Evolutionary conservation across 805 yeast genomes (phyloP), one percentile per base, ranked within the genome.

Genomic region (Monosporozyma aquatica): DNA sequence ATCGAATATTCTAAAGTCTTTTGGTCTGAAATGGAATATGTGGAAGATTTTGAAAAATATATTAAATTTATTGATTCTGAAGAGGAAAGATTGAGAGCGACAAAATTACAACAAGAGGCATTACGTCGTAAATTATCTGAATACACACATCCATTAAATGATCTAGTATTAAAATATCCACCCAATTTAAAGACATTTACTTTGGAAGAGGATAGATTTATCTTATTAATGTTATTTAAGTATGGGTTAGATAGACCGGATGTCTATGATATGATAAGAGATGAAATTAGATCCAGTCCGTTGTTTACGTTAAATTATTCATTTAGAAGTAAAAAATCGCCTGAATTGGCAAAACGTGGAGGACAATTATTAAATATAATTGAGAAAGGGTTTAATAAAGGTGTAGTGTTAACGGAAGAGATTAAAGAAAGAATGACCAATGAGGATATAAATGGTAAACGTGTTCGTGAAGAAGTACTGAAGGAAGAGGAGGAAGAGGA

Each of bases 21-120:
- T 61, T 92, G 97, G 98, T 55, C 71, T 21, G 73, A 82, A 41
- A 81, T 78, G 55, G 70, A 75, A 39, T 84, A 80, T 51, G 81
- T 92, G 47, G 97, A 90, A 26, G 95, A 95, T 9, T 82, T 80
- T 62, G 98, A 92, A 51, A 75, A 85, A 48, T 86, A 82, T 61
- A 64, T 89, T 42, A 68, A 73, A 15, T 90, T 80, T 53, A 86
- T 92, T 47, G 95, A 87, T 55, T 71, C 75, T 3, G 98, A 97
- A 13, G 97, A 92, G 58, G 95, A 87, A 47, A 82, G 75, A 59
- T 73, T 84, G 21, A 68, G 76, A 37, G 78, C 76, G 53, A 58
- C 73, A 8, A 74, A 73, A 52, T 65, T 78, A 25, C 96, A 87
- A 55, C 84, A 79, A 58, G 95, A 85, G 61, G 74, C 86, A 15